Conservation (phyloP, 148 eudicot genomes). For the Rheum nobile region DNA sequence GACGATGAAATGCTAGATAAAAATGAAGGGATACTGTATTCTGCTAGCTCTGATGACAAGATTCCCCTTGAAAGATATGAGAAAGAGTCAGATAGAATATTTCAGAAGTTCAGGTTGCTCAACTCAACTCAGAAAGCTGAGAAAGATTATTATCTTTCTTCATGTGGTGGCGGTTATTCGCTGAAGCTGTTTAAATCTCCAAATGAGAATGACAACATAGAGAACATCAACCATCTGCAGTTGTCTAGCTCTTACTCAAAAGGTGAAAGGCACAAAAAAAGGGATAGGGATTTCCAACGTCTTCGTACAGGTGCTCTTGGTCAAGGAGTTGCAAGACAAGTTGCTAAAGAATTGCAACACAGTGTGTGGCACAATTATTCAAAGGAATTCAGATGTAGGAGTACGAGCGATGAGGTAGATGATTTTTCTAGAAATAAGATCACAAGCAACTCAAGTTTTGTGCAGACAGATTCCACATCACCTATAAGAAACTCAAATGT, state of each 20-base stretch:
- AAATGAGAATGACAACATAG: no score
- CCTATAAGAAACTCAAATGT: slow-evolving; percentile 22
- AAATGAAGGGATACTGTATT: slow-evolving; percentile 8
- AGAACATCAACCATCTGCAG: no score
- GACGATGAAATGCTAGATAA: slow-evolving; percentile 8
- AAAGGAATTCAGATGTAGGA: slow-evolving; percentile 2
- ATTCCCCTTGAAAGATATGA: neutral
- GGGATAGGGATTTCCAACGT: no score
- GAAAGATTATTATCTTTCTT: neutral
- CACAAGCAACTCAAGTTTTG: no score
- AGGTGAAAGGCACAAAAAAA: neutral
- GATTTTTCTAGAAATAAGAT: neutral
- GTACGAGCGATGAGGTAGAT: slow-evolving; percentile 1
- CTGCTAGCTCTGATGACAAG: neutral
- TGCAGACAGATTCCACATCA: neutral
- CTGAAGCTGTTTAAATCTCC: neutral
- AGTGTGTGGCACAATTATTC: slow-evolving; percentile 18
- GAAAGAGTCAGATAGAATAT: neutral
- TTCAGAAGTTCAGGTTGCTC: neutral
- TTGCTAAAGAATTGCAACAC: slow-evolving; percentile 18
- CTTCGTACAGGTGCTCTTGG: neutral
- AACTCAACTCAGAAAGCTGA: neutral
- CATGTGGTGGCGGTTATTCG: neutral
- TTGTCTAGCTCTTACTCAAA: neutral
- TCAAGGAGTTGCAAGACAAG: slow-evolving; percentile 18